These are phyloP conservation scores for Trichothecium roseum DNA, from an alignment of 2,329 filamentous ascomycete species.

Conservation along the genomic window DNA sequence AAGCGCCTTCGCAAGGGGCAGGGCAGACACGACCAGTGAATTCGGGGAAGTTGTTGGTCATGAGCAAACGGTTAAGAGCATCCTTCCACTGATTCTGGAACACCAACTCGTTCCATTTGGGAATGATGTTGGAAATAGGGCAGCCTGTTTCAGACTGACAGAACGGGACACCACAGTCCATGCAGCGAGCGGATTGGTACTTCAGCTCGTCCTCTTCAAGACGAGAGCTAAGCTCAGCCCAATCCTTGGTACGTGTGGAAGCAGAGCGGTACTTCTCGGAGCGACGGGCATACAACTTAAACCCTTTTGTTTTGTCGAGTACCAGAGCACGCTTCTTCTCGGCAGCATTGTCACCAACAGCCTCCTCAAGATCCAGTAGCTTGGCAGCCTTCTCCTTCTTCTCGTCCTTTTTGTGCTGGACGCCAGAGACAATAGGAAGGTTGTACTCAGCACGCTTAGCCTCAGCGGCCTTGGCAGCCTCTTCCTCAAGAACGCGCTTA, in stretches of 20 bases:
- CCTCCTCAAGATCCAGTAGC: constrained; percentile 82
- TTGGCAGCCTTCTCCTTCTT: constrained; percentile 58
- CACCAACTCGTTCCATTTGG: constrained; percentile 87
- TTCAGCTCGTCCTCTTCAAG: constrained; percentile 92
- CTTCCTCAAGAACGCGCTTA: constrained; percentile 82
- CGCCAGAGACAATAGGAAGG: constrained; percentile 64
- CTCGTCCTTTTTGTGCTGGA: constrained; percentile 49
- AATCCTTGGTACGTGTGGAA: constrained; percentile 80
- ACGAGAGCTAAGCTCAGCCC: constrained; percentile 80
- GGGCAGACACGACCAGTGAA: constrained; percentile 96
- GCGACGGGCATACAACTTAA: constrained; percentile 93
- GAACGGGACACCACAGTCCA: constrained; percentile 98
- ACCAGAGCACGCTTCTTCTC: constrained; percentile 88
- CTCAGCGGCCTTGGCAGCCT: constrained; percentile 74
- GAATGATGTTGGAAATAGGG: constrained; percentile 94
- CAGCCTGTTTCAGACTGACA: constrained; percentile 95
- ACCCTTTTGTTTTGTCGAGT: constrained; percentile 93
- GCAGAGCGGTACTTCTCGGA: constrained; percentile 86
- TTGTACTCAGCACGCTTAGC: constrained; percentile 78
- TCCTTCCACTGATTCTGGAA: constrained; percentile 75
- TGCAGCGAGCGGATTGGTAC: constrained; percentile 92
- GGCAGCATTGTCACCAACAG: constrained; percentile 68
- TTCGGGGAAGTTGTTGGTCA: constrained; percentile 98
- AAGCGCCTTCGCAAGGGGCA: constrained; percentile 91
- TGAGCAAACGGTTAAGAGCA: constrained; percentile 79